phyloP scores from a whole-genome alignment of 2,329 filamentous ascomycete genomes.

The Ophiocordyceps unilateralis region DNA sequence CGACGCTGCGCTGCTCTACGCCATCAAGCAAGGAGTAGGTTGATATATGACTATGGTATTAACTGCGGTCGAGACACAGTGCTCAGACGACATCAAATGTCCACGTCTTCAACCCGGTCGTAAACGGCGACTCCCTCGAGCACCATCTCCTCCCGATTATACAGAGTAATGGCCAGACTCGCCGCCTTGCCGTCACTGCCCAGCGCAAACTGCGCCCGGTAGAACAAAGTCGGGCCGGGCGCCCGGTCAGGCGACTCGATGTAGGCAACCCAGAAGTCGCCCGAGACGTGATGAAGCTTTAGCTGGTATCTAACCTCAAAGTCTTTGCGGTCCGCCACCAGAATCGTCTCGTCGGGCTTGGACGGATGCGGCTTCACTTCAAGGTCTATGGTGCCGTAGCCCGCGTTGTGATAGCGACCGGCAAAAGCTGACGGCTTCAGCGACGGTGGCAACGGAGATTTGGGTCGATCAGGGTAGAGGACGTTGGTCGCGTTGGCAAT shows the following conservation, averaged over 20 bases:
- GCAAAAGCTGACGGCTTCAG: constrained; percentile 14
- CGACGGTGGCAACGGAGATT: constrained; percentile 17
- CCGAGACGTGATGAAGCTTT: constrained; percentile 11
- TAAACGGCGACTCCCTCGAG: not conserved
- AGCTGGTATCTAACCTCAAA: constrained; percentile 6
- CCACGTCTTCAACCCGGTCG: too few relatives aligned
- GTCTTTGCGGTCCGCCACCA: constrained; percentile 9
- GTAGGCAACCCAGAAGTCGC: constrained; percentile 10
- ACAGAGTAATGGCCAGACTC: not conserved
- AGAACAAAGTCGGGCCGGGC: not conserved
- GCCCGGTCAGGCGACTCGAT: not conserved
- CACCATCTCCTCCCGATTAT: constrained; percentile 1
- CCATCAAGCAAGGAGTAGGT: too few relatives aligned
- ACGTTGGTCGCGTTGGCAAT: constrained; percentile 11
- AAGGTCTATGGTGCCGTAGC: constrained; percentile 15
- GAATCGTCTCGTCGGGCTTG: constrained; percentile 3
- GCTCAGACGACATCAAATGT: too few relatives aligned
- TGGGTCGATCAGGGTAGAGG: constrained; percentile 19
- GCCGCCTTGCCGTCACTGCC: not conserved
- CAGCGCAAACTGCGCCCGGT: constrained; percentile 4
- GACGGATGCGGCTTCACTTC: constrained; percentile 4
- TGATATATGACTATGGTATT: too few relatives aligned
- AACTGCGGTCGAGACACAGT: too few relatives aligned
- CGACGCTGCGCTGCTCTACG: too few relatives aligned
- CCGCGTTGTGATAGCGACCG: constrained; percentile 26